These are phyloP conservation scores for Emericellopsis terricola DNA, from an alignment of 495 filamentous ascomycete genomes.

Conservation along the genomic window DNA sequence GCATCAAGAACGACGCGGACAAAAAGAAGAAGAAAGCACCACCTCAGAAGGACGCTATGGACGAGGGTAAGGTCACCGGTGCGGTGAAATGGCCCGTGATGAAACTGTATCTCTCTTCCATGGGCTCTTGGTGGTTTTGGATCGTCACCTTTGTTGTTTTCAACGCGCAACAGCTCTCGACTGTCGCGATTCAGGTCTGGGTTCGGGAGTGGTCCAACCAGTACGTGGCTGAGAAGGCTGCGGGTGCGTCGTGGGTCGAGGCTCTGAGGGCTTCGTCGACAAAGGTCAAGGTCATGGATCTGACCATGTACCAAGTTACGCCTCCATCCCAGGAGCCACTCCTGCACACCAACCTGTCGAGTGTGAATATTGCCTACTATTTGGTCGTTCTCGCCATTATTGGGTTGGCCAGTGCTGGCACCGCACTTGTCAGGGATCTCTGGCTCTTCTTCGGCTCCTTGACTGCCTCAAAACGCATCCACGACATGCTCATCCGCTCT, in stretches of 20 bases:
- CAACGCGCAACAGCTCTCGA: constrained; percentile 59
- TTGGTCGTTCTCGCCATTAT: constrained; percentile 67
- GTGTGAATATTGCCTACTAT: constrained; percentile 69
- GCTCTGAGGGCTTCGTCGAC: constrained; percentile 5
- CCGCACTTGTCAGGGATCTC: constrained; percentile 64
- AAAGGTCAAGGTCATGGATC: constrained; percentile 12
- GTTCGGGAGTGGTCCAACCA: constrained; percentile 71
- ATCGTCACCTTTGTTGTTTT: constrained; percentile 54
- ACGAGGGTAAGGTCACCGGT: constrained; percentile 63
- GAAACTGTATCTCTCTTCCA: constrained; percentile 63
- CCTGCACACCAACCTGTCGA: neutral
- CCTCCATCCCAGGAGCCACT: neutral
- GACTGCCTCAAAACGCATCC: constrained; percentile 71
- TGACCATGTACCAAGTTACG: neutral
- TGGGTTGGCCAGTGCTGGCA: constrained; percentile 48
- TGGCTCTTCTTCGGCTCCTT: constrained; percentile 88
- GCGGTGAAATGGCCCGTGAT: constrained; percentile 77
- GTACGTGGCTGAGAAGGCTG: constrained; percentile 20
- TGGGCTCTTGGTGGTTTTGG: constrained; percentile 97
- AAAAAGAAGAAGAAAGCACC: constrained; percentile 23
- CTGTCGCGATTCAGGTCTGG: constrained; percentile 81
- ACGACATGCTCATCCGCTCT: constrained; percentile 56
- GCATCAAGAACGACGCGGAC: constrained; percentile 9
- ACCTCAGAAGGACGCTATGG: constrained; percentile 29
- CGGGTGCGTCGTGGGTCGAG: neutral